Evolutionary conservation across 192 early-diverging fungal genomes (phyloP), one percentile per base, ranked within the genome.

Genomic region (Physocladia obscura): DNA sequence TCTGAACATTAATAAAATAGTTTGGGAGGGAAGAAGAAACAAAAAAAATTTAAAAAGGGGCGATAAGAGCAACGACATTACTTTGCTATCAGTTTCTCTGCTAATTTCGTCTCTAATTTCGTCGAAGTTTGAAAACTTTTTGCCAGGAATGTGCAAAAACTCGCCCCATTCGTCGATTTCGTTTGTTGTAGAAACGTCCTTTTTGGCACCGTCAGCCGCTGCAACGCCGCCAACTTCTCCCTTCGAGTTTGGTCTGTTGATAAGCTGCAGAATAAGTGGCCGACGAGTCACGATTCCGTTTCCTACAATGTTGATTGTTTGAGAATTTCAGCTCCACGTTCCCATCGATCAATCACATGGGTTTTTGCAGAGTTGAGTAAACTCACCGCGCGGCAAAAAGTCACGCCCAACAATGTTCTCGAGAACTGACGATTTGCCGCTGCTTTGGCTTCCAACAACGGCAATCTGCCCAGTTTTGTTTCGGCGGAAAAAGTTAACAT

Each of bases 341-440:
- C n/a, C n/a, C n/a, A n/a, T n/a, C n/a, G n/a, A n/a, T n/a, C n/a
- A n/a, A n/a, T n/a, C n/a, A n/a, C n/a, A n/a, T n/a, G n/a, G n/a
- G n/a, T n/a, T n/a, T n/a, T n/a, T n/a, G n/a, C n/a, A n/a, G n/a
- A n/a, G n/a, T n/a, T n/a, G n/a, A n/a, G n/a, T n/a, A n/a, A n/a
- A n/a, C 15, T n/a, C 22, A 85, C 84, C 97, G 59, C 96, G 86
- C 24, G 98, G 98, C 56, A 99, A 74, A 76, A 99, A 98, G 82
- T 99, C 98, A 31, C 91, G 83, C n/a, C 96, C 94, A 19, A 98
- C 96, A 70, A 99, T 89, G 75, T 94, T 97, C 72, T 99, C 98
- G 29, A 99, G 80, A 17, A 99, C 98, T n/a, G 93, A 95, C 55
- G 90, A 92, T 76, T 99, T 99, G 59, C 98, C 98, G 38, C 77